Evolutionary conservation across 2,329 filamentous ascomycete genomes (phyloP).

Genomic region (Xylariaceae sp.): DNA sequence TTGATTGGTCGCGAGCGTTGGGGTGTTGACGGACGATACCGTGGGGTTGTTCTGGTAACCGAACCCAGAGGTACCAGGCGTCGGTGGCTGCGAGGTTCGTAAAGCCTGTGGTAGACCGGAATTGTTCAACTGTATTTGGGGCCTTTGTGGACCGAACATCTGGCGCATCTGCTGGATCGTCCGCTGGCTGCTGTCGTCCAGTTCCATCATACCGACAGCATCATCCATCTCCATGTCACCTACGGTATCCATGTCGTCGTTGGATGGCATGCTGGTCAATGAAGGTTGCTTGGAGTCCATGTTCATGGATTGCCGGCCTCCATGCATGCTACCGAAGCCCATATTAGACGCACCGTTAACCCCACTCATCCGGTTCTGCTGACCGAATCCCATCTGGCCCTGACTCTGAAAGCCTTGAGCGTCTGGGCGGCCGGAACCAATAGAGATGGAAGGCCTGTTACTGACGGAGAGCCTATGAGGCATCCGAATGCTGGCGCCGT

Average conservation of each 20-base stretch:
- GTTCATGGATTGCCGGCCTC: conserved; percentile 34
- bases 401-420: conserved; percentile 28
- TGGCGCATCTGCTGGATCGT: conserved; percentile 66
- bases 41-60: conserved; percentile 88
- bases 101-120: conserved; percentile 71
- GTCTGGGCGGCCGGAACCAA: conserved; percentile 26
- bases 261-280: conserved; percentile 38
- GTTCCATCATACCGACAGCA: conserved; percentile 59
- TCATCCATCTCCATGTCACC: conserved; percentile 98
- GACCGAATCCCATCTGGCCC: conserved; percentile 28
- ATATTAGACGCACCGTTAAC: conserved; percentile 20
- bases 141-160: conserved; percentile 59
- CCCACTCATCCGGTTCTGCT: conserved; percentile 24
- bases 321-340: conserved; percentile 33
- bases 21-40: conserved; percentile 94
- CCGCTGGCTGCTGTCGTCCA: conserved; percentile 53
- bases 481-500: conserved; percentile 27
- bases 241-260: conserved; percentile 73
- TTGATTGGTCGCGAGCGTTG: conserved; percentile 76
- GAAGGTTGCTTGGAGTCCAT: conserved; percentile 36
- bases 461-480: conserved; percentile 30
- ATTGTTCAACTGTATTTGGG: conserved; percentile 75
- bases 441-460: conserved; percentile 27
- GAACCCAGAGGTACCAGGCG: conserved; percentile 71
- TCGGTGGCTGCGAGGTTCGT: conserved; percentile 78